Percentiles rank a stretch among this genome's conserved stretches.
Conservation (phyloP, 2,329 filamentous ascomycete species). For the Dactylonectria macrodidyma region DNA sequence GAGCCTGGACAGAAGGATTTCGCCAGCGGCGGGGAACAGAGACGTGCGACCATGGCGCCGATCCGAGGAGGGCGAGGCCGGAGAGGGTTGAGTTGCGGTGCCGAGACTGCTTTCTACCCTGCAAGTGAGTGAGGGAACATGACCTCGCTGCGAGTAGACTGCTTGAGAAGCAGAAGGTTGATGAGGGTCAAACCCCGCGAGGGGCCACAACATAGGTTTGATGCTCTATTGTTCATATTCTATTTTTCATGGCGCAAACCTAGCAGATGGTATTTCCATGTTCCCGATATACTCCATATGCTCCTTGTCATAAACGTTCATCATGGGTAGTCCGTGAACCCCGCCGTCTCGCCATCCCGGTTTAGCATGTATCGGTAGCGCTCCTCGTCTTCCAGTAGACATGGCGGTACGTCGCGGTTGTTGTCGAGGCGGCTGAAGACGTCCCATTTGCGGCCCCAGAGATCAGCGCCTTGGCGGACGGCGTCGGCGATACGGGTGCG, state of each 20-base stretch:
- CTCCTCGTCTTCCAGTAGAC: constrained; percentile 57
- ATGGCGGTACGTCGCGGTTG: constrained; percentile 68
- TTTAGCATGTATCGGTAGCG: constrained; percentile 63
- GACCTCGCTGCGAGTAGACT: background rate
- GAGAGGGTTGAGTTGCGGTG: background rate
- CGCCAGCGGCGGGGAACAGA: constrained; percentile 11
- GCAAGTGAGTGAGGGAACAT: background rate
- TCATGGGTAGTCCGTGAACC: constrained; percentile 63
- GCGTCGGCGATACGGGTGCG: constrained; percentile 63
- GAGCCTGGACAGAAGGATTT: constrained; percentile 8
- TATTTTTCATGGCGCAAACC: background rate
- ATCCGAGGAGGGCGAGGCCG: background rate
- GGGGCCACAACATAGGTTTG: background rate
- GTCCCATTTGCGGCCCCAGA: constrained; percentile 67
- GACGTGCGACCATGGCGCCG: constrained; percentile 10
- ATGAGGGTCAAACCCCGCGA: background rate
- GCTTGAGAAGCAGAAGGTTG: background rate
- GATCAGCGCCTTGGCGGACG: constrained; percentile 66
- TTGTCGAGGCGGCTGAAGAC: constrained; percentile 63
- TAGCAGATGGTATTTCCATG: constrained; percentile 2
- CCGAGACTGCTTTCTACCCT: background rate
- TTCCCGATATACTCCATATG: constrained; percentile 10
- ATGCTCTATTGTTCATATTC: constrained; percentile 3
- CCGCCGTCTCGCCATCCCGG: constrained; percentile 62
- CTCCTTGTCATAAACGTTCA: constrained; percentile 10